Base-by-base conservation (phyloP, 2,329 filamentous ascomycete genomes). In the Ophiosphaerella narmari region DNA sequence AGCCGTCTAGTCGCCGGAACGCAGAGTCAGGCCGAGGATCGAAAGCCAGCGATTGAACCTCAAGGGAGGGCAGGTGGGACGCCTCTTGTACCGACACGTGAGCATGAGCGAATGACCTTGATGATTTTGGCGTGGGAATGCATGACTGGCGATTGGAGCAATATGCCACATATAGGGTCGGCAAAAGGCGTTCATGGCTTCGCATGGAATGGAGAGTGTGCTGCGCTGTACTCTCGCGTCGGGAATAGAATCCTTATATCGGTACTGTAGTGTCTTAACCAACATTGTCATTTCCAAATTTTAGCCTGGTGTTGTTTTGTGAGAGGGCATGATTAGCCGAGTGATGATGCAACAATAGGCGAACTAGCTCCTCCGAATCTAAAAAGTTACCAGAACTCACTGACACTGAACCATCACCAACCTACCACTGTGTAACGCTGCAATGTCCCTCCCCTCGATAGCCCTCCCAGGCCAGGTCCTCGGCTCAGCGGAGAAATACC, bases 381-480 rank as follows among this genome's bases (percentile, higher is more conserved):
- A 59, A 65, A 66, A 69, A 66, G 59, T 61, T 58, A 45, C 50
- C 11, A 48, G 39, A 43, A 23, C 34, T 50, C 35, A 42, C 38
- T 16, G 46, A 16, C 36, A 39, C 39, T 39, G 14, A 45, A 21
- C 36, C 35, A 23, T 32, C 32, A 14, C 7, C 14, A 37, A 48
- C n/a, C 39, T n/a, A 6, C 21, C 12, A 33, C 39, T 8, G 36
- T 12, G 11, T 40, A 35, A 12, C 51, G 23, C 44, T 43, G 36
- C 50, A 43, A 74, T 74, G 70, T 58, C 70, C n/a, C 60, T 73
- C 33, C 71, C 71, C 12, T 55, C 68, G 4, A 50, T 91, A 61
- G 89, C 87, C 46, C 81, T 95, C 40, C 94, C 94, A 9, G 94
- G 94, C 70, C 89, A 94, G 71, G 77, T 86, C 39, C 83, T 99